Evolutionary conservation across 2,329 filamentous ascomycete species (phyloP), one percentile per base, ranked within the genome.

Genomic region (Aspergillus persii): DNA sequence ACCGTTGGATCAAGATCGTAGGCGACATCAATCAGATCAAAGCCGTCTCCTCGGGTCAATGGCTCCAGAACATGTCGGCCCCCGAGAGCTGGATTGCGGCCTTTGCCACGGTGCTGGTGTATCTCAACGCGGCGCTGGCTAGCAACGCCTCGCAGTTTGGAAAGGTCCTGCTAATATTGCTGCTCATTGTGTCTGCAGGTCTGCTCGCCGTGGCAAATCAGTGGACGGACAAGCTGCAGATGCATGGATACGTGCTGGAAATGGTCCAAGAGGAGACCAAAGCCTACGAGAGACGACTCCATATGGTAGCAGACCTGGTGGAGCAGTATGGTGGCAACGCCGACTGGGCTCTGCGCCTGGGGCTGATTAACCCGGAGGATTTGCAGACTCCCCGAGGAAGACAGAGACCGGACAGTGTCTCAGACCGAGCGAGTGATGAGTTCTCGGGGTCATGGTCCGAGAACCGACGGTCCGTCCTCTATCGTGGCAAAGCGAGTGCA

Each of bases 21-120:
- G 53, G 54, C 36, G 36, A 36, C 8, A 39, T 57, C 12, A 29
- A 52, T 36, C 33, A 52, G 7, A 29, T 57, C 12, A 57, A 57
- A 27, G 54, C 54, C 12, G 23, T 41, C 15, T 41, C 36, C 15
- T 41, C 36, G 4, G 15, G 36, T 5, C 36, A 41, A 7, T 41
- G 36, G 36, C 36, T 41, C 2, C 36, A 41, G 36, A 15, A 41
- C 4, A 41, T 41, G 36, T 41, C 36, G 4, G 36, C 36, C 36
- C 36, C 36, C 11, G 36, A 41, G 36, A 41, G 36, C 36, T 41
- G 36, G 36, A 2, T 41, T 2, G 36, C 36, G 1, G 36, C 36
- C 12, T 39, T 41, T n/a, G 36, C 36, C 12, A 41, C 4, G 7
- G 12, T 41, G 4, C 5, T 41, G 36, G 36, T n/a, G 3, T 41